These are phyloP conservation scores for Penicillium sp. DNA, from an alignment of 2,329 filamentous ascomycete genomes.

Conservation along the genomic window DNA sequence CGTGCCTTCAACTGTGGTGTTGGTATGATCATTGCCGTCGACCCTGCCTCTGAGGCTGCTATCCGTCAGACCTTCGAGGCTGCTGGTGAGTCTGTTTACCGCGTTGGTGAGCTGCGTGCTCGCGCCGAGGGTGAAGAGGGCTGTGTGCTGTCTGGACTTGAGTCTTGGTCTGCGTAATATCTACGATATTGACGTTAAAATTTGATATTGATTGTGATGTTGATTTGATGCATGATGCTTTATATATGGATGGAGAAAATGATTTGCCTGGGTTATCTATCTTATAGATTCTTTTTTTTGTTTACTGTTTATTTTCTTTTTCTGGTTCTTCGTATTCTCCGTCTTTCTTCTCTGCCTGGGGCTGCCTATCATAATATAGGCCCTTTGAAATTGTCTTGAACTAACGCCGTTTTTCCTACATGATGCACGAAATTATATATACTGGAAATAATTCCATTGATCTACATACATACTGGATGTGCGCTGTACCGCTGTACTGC, in stretches of 20 bases:
- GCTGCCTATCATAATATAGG: neutral
- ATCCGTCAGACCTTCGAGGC: slow-evolving; percentile 56
- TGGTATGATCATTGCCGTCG: slow-evolving; percentile 88
- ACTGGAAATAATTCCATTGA: neutral
- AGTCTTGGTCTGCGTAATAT: slow-evolving; percentile 41
- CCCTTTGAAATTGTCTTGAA: slow-evolving; percentile 8
- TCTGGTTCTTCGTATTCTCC: slow-evolving; percentile 9
- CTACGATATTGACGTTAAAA: slow-evolving; percentile 4
- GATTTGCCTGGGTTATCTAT: slow-evolving; percentile 6
- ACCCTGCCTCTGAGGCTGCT: slow-evolving; percentile 28
- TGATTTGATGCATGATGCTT: slow-evolving; percentile 9
- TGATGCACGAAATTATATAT: neutral
- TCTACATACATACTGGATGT: neutral
- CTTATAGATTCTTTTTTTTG: slow-evolving; percentile 7
- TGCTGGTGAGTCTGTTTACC: slow-evolving; percentile 72
- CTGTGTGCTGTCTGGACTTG: slow-evolving; percentile 63
- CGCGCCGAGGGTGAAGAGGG: slow-evolving; percentile 54
- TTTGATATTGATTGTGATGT: slow-evolving; percentile 6
- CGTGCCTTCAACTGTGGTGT: slow-evolving; percentile 93
- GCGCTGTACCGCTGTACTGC: neutral
- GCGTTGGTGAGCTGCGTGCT: slow-evolving; percentile 68
- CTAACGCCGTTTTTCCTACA: slow-evolving; percentile 17
- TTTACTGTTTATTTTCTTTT: slow-evolving; percentile 7
- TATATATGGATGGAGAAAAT: slow-evolving; percentile 10
- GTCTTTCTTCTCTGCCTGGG: neutral